Base-by-base conservation (phyloP, 164 flowering plant genomes). In the Umbilicus rupestris region DNA sequence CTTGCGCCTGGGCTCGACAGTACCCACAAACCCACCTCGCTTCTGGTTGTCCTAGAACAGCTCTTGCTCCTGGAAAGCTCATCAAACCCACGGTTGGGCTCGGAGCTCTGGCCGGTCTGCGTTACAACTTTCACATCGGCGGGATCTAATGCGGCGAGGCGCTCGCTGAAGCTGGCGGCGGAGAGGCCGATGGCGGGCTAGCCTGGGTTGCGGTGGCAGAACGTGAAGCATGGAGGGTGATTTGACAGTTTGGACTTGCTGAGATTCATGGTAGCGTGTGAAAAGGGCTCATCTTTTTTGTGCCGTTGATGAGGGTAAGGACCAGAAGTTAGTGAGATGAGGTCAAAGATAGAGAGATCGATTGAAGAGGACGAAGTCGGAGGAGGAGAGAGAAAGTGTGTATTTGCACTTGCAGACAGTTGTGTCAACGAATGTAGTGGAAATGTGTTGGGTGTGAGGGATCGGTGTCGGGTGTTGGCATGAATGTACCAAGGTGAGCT, bases 81-180 rank as follows among this genome's bases (percentile, higher is more conserved):
- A n/a, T 15, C 10, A 26, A 39, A 7, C 14, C 19, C 15, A 12
- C 1, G n/a, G 3, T 0, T 26, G 30, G 29, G 7, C 15, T 10
- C 15, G 15, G 58, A 52, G n/a, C n/a, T n/a, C n/a, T n/a, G n/a
- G n/a, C n/a, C n/a, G 58, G 65, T 35, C 20, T 62, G 22, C n/a
- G 22, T n/a, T 9, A 39, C n/a, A 26, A 44, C 35, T 33, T 35
- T 33, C 17, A 39, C 65, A 1, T 24, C 24, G n/a, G 22, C 64
- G 39, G 37, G 22, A 60, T 60, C 64, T 28, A 63, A 39, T 69
- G 80, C 79, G 64, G 82, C 77, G 78, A 93, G 92, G 45, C 97
- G 98, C 55, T 93, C 98, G 20, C 88, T 80, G 59, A 93, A 80
- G 72, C 98, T 90, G 16, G 86, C 70, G 64, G 96, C 84, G 79